phyloP scores from a whole-genome alignment of 2,329 filamentous ascomycete genomes.

The Fusarium coicis region DNA sequence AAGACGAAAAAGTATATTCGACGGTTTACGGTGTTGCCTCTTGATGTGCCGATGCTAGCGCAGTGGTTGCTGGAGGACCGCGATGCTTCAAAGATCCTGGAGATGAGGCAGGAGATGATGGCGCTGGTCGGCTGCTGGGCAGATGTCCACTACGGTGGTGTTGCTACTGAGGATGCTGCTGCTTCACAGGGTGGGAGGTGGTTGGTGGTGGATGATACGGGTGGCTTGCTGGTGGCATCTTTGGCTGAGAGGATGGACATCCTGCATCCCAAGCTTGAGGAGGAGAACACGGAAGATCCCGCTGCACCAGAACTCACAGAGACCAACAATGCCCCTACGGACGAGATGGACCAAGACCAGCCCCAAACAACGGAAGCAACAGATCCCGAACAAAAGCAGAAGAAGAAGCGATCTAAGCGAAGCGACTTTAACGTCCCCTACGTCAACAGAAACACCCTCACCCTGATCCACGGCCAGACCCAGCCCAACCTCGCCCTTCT shows the following conservation, averaged over 20 bases:
- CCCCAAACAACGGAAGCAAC: conserved; percentile 14
- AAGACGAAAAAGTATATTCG: conserved; percentile 95
- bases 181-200: conserved; percentile 65
- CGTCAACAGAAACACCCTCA: conserved; percentile 79
- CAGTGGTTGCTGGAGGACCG: conserved; percentile 84
- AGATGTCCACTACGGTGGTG: conserved; percentile 77
- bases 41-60: conserved; percentile 81
- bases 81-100: conserved; percentile 83
- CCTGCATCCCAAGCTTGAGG: conserved; percentile 62
- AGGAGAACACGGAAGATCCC: conserved; percentile 21
- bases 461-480: conserved; percentile 81
- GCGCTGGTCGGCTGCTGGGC: conserved; percentile 88
- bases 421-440: conserved; percentile 72
- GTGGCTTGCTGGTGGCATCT: conserved; percentile 82
- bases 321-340: not conserved
- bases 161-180: conserved; percentile 40
- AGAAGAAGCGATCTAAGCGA: conserved; percentile 45
- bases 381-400: conserved; percentile 25
- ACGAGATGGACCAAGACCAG: conserved; percentile 10
- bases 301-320: not conserved
- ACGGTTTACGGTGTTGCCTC: conserved; percentile 84
- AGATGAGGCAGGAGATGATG: conserved; percentile 85
- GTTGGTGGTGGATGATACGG: conserved; percentile 88
- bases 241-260: conserved; percentile 92
- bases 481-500: conserved; percentile 90